phyloP scores from a whole-genome alignment of 2,329 filamentous ascomycete species.

The Didymella pomorum region DNA sequence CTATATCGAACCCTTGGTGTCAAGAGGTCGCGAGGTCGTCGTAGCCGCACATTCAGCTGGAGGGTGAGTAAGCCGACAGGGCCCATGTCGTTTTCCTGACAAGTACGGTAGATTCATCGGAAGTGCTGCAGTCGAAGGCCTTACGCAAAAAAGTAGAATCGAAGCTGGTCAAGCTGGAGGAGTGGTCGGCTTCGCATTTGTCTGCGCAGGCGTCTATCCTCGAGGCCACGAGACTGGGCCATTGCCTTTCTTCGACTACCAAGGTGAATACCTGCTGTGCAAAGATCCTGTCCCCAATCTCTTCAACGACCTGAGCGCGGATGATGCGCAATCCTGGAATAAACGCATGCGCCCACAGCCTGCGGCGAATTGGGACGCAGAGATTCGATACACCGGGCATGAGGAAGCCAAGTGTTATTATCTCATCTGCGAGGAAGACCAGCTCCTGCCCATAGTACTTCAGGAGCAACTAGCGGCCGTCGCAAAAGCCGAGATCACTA shows the following conservation, averaged over 20 bases:
- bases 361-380: background rate
- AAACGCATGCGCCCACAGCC: background rate
- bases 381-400: background rate
- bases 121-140: background rate
- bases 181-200: background rate
- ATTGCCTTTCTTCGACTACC: background rate
- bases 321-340: background rate
- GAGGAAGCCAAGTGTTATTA: background rate
- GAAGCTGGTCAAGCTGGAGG: background rate
- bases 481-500: background rate
- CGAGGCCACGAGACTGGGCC: background rate
- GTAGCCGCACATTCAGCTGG: background rate
- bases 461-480: background rate
- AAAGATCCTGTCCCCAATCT: background rate
- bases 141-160: background rate
- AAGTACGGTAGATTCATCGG: background rate
- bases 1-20: background rate
- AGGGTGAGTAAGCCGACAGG: background rate
- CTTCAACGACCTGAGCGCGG: background rate
- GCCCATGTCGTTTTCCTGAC: background rate
- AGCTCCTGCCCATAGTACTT: background rate
- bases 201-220: background rate
- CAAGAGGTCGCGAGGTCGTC: background rate
- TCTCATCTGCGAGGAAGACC: background rate
- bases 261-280: background rate